Conservation (phyloP, 495 filamentous ascomycete genomes). For the Xylaria scruposa region DNA sequence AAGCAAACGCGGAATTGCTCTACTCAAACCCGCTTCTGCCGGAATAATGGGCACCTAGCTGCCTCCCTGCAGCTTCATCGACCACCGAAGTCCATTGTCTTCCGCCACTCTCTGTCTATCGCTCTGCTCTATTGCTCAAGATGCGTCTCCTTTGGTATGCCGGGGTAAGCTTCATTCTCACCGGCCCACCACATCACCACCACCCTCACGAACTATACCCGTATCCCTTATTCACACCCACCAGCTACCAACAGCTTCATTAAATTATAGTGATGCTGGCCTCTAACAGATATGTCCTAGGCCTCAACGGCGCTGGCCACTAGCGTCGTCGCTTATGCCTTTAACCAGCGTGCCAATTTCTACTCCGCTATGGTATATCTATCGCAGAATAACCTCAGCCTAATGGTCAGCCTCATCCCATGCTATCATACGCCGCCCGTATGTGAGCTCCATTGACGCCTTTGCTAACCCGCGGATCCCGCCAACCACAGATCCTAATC, state of each 20-base stretch:
- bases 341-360: conserved; percentile 95
- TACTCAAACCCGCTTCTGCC: conserved; percentile 10
- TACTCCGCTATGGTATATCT: conserved; percentile 97
- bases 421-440: background rate
- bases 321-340: conserved; percentile 83
- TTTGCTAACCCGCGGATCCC: conserved; percentile 27
- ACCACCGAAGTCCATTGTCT: conserved; percentile 22
- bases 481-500: conserved; percentile 71
- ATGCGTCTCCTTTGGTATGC: conserved; percentile 66
- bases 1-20: conserved; percentile 9
- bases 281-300: conserved; percentile 49
- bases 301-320: conserved; percentile 79
- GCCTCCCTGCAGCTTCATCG: conserved; percentile 36
- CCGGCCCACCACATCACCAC: conserved; percentile 22
- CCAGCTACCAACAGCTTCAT: background rate
- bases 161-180: conserved; percentile 53
- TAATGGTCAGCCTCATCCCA: conserved; percentile 69
- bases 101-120: background rate
- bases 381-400: conserved; percentile 90
- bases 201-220: background rate
- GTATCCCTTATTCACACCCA: background rate
- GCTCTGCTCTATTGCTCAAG: conserved; percentile 32
- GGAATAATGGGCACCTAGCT: conserved; percentile 39
- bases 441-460: background rate
- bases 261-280: background rate